Base-by-base conservation (phyloP, 2,329 filamentous ascomycete species). In the Paracorniculantispora psalliotae region DNA sequence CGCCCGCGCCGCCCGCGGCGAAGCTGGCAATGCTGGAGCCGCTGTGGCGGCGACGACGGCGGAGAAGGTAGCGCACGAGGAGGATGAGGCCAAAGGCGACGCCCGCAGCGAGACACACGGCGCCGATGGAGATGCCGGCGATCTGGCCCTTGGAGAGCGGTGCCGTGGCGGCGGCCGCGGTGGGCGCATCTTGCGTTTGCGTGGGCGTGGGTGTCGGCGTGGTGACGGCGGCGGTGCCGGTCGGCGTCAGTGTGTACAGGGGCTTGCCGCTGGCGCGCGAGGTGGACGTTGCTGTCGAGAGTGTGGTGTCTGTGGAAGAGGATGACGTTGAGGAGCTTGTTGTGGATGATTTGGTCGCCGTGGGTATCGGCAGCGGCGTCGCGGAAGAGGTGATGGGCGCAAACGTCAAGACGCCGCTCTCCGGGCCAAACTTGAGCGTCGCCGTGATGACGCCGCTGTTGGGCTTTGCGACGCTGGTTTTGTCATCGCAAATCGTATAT, bases 401-500 rank as follows among this genome's bases (percentile, higher is more conserved):
- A 61, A 75, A 68, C 7, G 66, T 68, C 30, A 72, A 58, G 17
- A 71, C 57, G 23, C 67, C 69, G 13, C 63, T 62, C 1, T 67
- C 61, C 5, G 71, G 66, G 3, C 68, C 70, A 48, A 71, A 62
- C 41, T 81, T 68, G 26, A 86, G 66, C 0, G 84, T 86, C 23
- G 83, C 84, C 28, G 81, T 81, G 53, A 88, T 78, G 23, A 79
- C 80, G 21, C 73, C 68, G 67, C 86, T 83, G 6, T 85, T 88
- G 56, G 81, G 81, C n/a, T 76, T 71, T 30, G 81, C 72, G 6
- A 85, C 83, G 52, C 72, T 72, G 2, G 71, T 65, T 60, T 83
- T 70, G 4, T 74, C 76, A 41, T 71, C 68, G 66, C 88, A 91
- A 73, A 91, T 84, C 23, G 72, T 67, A 63, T 81, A 82, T n/a